phyloP scores from a whole-genome alignment of 176 grass and related monocot species.

The Lolium multiflorum region DNA sequence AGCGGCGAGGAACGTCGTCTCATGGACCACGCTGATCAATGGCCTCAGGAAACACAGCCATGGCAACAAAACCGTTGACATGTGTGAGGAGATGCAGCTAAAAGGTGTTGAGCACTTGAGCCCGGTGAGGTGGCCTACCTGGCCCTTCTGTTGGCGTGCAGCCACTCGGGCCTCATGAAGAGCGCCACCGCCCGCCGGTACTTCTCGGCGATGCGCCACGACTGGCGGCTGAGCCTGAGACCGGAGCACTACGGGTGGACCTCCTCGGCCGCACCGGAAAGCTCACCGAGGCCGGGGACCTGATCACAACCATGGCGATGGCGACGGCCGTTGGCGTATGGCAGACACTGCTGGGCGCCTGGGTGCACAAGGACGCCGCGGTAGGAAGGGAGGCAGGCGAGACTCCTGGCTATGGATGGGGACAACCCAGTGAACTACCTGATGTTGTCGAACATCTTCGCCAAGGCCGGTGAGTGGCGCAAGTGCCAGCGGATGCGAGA shows the following conservation, averaged over 20 bases:
- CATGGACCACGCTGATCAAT: too few relatives aligned
- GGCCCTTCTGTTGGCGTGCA: constrained; percentile 60
- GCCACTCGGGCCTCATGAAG: constrained; percentile 55
- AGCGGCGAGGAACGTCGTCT: too few relatives aligned
- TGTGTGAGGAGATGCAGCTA: constrained; percentile 46
- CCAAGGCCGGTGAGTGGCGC: background rate
- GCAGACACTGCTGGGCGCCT: constrained; percentile 56
- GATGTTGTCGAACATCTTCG: too few relatives aligned
- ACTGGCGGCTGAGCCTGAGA: constrained; percentile 9
- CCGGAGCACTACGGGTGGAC: constrained; percentile 53
- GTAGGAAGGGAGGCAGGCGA: constrained; percentile 43
- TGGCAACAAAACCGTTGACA: constrained; percentile 23
- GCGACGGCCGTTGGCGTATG: constrained; percentile 42
- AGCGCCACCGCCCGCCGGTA: constrained; percentile 45
- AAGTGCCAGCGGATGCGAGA: constrained; percentile 42
- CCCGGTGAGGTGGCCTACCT: constrained; percentile 55
- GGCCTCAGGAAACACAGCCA: constrained; percentile 47
- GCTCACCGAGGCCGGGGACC: constrained; percentile 49
- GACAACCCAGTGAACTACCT: too few relatives aligned
- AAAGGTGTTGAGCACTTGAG: constrained; percentile 26
- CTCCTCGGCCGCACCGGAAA: constrained; percentile 48
- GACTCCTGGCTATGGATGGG: too few relatives aligned
- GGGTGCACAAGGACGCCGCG: constrained; percentile 44
- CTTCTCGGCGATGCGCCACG: constrained; percentile 23
- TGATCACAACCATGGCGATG: constrained; percentile 50